Base-by-base conservation (phyloP, 2,329 filamentous ascomycete genomes). In the Diaporthe citriasiana region DNA sequence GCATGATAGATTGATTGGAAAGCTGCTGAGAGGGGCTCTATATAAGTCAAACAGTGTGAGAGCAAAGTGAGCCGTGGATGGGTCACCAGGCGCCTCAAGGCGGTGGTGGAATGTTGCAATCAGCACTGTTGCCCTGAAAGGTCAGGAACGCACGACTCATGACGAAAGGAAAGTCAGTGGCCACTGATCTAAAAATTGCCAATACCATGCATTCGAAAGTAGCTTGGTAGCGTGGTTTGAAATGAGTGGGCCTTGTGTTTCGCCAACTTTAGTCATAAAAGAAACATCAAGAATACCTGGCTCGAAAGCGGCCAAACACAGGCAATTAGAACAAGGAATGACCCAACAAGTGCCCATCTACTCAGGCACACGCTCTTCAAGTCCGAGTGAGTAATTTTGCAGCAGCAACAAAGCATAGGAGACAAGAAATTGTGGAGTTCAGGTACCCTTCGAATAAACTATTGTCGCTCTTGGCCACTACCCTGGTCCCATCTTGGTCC, bases 131-230 rank as follows among this genome's bases (percentile, higher is more conserved):
- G 22, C 25, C 33, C 27, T 33, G n/a, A 2, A n/a, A 33, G 42
- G 35, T 15, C 35, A 12, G 25, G 27, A n/a, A 30, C 38, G 30
- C n/a, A n/a, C 30, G 60, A 66, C 45, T 66, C 59, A n/a, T 51
- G 42, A 5, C 22, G 6, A 19, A 17, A 38, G 7, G 6, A 13
- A 50, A 35, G 27, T 17, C 19, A 35, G 42, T 51, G 42, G 19
- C 42, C 30, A 65, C 12, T 47, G 60, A n/a, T 47, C 60, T 65
- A 65, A 65, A 65, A 65, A 65, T 65, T 65, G 60, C 33, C 56
- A 59, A 47, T 33, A 13, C 59, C 40, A 47, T 45, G 59, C 27
- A 35, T 19, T 27, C 7, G 2, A 17, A 35, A 22, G 30, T 22
- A 38, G 19, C 38, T 66, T 25, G 60, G 45, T 66, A 66, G 60